Percentiles rank a stretch among this genome's conserved stretches.
Conservation (phyloP, 805 yeast species). For the Schizosaccharomyces lindneri region DNA sequence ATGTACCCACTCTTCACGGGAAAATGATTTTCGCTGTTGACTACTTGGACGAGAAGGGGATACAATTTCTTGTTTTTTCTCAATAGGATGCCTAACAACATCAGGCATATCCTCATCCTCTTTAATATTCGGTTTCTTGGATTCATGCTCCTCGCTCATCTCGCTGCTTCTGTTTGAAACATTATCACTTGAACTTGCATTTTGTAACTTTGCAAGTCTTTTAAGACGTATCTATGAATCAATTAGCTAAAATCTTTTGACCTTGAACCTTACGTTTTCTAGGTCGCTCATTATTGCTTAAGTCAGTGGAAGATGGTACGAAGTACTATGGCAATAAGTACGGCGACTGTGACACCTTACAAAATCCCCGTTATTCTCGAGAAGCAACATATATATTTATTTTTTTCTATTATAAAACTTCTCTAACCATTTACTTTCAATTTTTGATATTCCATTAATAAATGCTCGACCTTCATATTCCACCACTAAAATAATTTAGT, state of each 20-base stretch:
- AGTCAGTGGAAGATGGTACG: not conserved
- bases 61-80: not conserved
- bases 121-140: not conserved
- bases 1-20: not conserved
- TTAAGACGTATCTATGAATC: not conserved
- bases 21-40: not conserved
- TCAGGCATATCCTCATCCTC: not conserved
- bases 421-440: slow-evolving; percentile 8
- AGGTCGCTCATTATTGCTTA: not conserved
- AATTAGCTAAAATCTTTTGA: not conserved
- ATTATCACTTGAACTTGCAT: not conserved
- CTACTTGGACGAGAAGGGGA: not conserved
- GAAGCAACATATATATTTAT: not conserved
- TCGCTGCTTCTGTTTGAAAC: not conserved
- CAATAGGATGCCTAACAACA: not conserved
- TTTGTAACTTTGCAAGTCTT: not conserved
- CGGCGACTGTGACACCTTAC: too few species aligned
- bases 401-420: slow-evolving; percentile 1
- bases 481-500: not conserved
- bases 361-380: too few species aligned
- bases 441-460: slow-evolving; percentile 7
- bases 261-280: not conserved
- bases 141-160: not conserved
- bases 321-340: not conserved
- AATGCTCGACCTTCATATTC: slow-evolving; percentile 6